These are phyloP conservation scores for Teratosphaeria gauchensis DNA, from an alignment of 2,329 filamentous ascomycete species.

Conservation along the genomic window DNA sequence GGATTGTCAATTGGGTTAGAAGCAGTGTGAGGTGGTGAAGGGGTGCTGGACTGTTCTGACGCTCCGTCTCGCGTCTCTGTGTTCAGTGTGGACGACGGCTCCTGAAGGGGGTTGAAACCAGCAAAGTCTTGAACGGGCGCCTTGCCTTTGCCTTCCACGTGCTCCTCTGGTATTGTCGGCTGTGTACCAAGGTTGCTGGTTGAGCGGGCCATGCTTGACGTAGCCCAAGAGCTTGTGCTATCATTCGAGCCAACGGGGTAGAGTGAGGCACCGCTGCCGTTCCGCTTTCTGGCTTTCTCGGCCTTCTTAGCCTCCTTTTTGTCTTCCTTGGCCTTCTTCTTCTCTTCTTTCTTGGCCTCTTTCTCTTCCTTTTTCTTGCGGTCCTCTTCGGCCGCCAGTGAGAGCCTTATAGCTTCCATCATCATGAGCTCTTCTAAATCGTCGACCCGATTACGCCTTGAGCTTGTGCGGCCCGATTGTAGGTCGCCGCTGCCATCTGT, in stretches of 20 bases:
- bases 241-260: slow-evolving; percentile 25
- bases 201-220: slow-evolving; percentile 24
- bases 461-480: slow-evolving; percentile 37
- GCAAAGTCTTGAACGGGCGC: slow-evolving; percentile 34
- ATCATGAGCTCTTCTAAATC: slow-evolving; percentile 98
- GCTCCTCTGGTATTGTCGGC: slow-evolving; percentile 27
- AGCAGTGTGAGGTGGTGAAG: slow-evolving; percentile 7
- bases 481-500: slow-evolving; percentile 24
- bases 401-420: slow-evolving; percentile 87
- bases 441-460: slow-evolving; percentile 58
- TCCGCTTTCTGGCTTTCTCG: slow-evolving; percentile 55
- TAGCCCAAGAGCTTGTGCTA: slow-evolving; percentile 24
- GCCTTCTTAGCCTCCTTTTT: slow-evolving; percentile 55
- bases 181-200: slow-evolving; percentile 44
- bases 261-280: slow-evolving; percentile 50
- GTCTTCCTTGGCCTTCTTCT: slow-evolving; percentile 74
- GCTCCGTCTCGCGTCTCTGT: slow-evolving; percentile 12
- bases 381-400: slow-evolving; percentile 86
- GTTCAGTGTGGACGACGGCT: slow-evolving; percentile 35
- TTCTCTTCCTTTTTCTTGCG: slow-evolving; percentile 79
- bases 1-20: slow-evolving; percentile 21
- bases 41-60: slow-evolving; percentile 13
- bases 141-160: slow-evolving; percentile 38
- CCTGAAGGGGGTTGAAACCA: slow-evolving; percentile 33
- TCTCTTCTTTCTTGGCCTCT: slow-evolving; percentile 69